Evolutionary conservation across 352 stramenopile genomes (phyloP).

Genomic region (Pythium dissotocum): DNA sequence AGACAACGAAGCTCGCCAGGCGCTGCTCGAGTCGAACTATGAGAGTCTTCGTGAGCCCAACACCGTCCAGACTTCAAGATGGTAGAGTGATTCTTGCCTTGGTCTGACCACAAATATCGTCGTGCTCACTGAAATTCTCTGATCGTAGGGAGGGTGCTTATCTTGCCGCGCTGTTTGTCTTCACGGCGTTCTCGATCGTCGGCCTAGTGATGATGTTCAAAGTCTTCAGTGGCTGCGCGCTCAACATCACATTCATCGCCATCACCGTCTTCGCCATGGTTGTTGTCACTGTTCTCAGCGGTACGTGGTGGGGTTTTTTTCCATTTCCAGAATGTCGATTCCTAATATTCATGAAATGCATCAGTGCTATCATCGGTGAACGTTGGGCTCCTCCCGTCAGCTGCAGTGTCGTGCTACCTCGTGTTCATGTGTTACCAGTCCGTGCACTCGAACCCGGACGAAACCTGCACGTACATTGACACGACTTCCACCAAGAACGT

Average conservation of each 20-base stretch:
- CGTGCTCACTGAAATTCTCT: too few species aligned
- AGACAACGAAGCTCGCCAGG: constrained; percentile 52
- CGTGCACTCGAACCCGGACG: constrained; percentile 65
- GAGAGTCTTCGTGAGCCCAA: constrained; percentile 12
- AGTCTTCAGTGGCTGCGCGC: constrained; percentile 45
- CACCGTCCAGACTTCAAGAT: constrained; percentile 27
- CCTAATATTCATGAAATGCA: too few species aligned
- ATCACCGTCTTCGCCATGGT: constrained; percentile 51
- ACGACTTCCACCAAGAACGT: constrained; percentile 33
- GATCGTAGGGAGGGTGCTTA: constrained; percentile 47
- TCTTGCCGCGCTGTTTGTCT: constrained; percentile 44
- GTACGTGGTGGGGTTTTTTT: constrained; percentile 26
- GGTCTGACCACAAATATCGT: too few species aligned
- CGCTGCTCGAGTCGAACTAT: constrained; percentile 43
- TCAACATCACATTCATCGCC: constrained; percentile 63
- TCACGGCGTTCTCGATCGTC: constrained; percentile 33
- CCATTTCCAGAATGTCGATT: too few species aligned
- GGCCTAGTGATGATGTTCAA: constrained; percentile 60
- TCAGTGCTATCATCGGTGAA: constrained; percentile 61
- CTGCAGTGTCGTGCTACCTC: constrained; percentile 56
- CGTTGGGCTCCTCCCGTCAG: constrained; percentile 58
- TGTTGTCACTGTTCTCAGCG: constrained; percentile 51
- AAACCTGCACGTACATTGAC: constrained; percentile 38
- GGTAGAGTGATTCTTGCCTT: constrained; percentile 9
- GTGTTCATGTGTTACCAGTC: constrained; percentile 76